Conservation (phyloP, 768 basidiomycete genomes). For the Mycena polygramma region DNA sequence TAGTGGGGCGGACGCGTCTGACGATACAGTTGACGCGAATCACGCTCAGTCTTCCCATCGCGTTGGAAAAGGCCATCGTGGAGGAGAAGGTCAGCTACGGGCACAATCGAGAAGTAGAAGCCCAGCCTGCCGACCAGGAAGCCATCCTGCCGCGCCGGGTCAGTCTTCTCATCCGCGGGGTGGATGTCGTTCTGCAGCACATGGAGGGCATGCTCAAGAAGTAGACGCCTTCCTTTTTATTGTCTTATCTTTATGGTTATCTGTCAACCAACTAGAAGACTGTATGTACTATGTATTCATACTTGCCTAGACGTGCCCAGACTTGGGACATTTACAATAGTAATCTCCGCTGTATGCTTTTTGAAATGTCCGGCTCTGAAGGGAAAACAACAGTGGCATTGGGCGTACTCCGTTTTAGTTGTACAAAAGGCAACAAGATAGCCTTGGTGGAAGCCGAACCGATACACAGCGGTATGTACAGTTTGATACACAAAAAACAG, state of each 20-base stretch:
- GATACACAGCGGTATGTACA: background rate
- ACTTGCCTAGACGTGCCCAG: background rate
- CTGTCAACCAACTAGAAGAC: constrained; percentile 19
- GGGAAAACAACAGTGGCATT: background rate
- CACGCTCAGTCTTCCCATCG: constrained; percentile 80
- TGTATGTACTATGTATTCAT: constrained; percentile 14
- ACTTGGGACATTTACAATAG: constrained; percentile 3
- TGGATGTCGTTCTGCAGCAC: constrained; percentile 73
- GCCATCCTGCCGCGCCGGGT: constrained; percentile 68
- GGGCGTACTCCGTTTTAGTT: background rate
- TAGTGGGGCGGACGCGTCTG: constrained; percentile 80
- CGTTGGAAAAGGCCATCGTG: constrained; percentile 76
- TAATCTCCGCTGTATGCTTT: constrained; percentile 15
- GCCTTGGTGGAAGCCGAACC: constrained; percentile 1
- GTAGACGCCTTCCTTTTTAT: constrained; percentile 3
- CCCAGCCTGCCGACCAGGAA: constrained; percentile 9
- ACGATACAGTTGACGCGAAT: constrained; percentile 84
- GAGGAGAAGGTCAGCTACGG: constrained; percentile 53
- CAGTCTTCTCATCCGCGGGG: constrained; percentile 70
- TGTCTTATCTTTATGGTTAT: constrained; percentile 9
- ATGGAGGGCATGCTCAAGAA: constrained; percentile 70
- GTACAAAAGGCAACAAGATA: background rate
- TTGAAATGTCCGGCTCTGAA: background rate
- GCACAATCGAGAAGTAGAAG: constrained; percentile 18
- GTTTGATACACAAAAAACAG: constrained; percentile 9